Evolutionary conservation across 2,329 filamentous ascomycete species (phyloP).

Genomic region (Colletotrichum lupini): DNA sequence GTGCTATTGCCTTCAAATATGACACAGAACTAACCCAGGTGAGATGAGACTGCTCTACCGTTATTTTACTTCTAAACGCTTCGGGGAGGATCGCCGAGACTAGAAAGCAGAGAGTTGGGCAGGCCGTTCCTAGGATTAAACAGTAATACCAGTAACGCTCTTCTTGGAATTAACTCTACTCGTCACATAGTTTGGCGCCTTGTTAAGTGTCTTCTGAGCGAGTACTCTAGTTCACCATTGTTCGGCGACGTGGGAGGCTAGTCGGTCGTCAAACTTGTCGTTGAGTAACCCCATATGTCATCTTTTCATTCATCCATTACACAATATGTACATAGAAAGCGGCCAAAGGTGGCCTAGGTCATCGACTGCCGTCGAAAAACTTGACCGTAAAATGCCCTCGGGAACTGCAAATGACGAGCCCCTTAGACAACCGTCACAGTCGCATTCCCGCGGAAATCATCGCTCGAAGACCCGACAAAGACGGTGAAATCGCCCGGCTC

Average conservation of each 20-base stretch:
- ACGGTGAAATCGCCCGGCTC: constrained; percentile 77
- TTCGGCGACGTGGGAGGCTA: background rate
- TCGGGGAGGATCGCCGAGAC: background rate
- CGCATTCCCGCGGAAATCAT: constrained; percentile 64
- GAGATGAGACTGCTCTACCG: background rate
- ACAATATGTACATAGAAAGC: constrained; percentile 27
- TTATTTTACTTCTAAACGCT: background rate
- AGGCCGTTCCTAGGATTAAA: background rate
- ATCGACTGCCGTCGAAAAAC: background rate
- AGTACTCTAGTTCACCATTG: background rate
- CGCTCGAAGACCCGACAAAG: constrained; percentile 69
- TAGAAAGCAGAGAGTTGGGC: background rate
- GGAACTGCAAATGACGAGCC: background rate
- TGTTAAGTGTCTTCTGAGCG: background rate
- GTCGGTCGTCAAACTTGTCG: background rate
- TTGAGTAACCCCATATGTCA: background rate
- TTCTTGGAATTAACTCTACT: background rate
- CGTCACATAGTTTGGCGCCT: background rate
- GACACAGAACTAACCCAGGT: background rate
- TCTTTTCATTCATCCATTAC: constrained; percentile 21
- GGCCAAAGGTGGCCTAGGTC: constrained; percentile 4
- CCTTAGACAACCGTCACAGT: constrained; percentile 62
- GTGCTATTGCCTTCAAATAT: background rate
- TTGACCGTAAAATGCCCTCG: background rate
- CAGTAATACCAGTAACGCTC: background rate